Evolutionary conservation across 495 filamentous ascomycete genomes (phyloP), one percentile per base, ranked within the genome.

Genomic region (Hypoxylon perforatum): DNA sequence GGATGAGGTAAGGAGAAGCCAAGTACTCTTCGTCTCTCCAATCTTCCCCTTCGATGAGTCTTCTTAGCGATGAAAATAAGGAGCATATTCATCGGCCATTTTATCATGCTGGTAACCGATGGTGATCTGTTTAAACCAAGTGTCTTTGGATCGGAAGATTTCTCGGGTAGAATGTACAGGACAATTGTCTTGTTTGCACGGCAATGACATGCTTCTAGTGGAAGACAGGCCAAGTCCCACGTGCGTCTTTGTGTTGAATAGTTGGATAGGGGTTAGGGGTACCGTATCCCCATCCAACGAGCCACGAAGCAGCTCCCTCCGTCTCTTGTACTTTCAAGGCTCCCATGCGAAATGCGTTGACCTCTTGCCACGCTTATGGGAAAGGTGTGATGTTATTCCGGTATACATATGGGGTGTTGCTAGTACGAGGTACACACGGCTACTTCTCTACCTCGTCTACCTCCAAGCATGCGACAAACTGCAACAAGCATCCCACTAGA

Each of bases 171-270:
- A 30, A 45, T 22, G 35, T 14, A 38, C 35, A 38, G n/a, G 7
- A 2, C 42, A 18, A 49, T 33, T 30, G 55, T 44, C 42, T 46
- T 50, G 18, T 41, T 44, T 23, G 36, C 21, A 12, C 22, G 21
- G 17, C 25, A 36, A 60, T 69, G 65, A 63, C 59, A 54, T 63
- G 49, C 60, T 63, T 51, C 22, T 21, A 38, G 35, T 42, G 21
- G 53, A 54, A 44, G 33, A 36, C 52, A 44, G 44, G 51, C 42
- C 49, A 35, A 56, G 23, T 46, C 45, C 54, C 59, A 63, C 60
- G 65, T 69, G 55, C 18, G 44, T 17, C 45, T 67, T 17, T 21
- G 19, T 48, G 41, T 17, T 38, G 10, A 11, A 28, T 28, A 38
- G 30, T 57, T 36, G 46, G 51, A 62, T 67, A 67, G 52, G 50